Conservation (phyloP, 2,329 filamentous ascomycete genomes). For the Ophiostoma pallidulum region DNA sequence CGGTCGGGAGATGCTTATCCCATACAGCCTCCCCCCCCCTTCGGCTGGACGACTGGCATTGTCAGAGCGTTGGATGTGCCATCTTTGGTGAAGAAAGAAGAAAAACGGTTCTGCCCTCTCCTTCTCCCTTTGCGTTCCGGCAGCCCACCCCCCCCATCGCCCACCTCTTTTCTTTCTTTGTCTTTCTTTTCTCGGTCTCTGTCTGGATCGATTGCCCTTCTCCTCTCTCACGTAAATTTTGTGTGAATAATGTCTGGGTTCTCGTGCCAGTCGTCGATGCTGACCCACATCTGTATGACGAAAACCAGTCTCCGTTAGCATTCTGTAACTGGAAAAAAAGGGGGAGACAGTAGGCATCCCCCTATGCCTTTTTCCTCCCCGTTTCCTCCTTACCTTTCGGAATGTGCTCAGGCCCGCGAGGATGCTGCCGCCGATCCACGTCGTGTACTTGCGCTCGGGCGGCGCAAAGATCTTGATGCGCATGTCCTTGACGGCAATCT, state of each 20-base stretch:
- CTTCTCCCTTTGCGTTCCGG: neutral
- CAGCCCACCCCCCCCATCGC: neutral
- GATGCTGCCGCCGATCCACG: slow-evolving; percentile 98
- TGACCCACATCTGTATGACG: slow-evolving; percentile 99
- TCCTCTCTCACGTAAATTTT: slow-evolving; percentile 65
- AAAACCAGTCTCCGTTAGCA: too few relatives aligned
- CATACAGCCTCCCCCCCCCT: too few relatives aligned
- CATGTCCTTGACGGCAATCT: slow-evolving; percentile 96
- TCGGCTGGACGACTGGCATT: too few relatives aligned
- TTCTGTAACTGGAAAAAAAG: slow-evolving; percentile 7
- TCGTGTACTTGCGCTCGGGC: slow-evolving; percentile 95
- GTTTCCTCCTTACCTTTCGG: slow-evolving; percentile 62
- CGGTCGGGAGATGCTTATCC: too few relatives aligned
- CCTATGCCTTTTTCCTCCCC: too few relatives aligned
- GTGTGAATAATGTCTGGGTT: slow-evolving; percentile 98
- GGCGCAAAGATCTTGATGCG: slow-evolving; percentile 98
- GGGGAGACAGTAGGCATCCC: too few relatives aligned
- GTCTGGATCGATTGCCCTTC: neutral
- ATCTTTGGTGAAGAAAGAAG: too few relatives aligned
- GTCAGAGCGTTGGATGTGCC: too few relatives aligned
- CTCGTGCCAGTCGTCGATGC: slow-evolving; percentile 99
- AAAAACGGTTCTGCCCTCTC: too few relatives aligned
- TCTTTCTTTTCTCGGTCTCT: neutral
- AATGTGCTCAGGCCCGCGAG: slow-evolving; percentile 94
- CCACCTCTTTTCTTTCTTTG: neutral